A percentile compares a stretch with the other conserved stretches of the same genome.
Evolutionary conservation across 805 yeast genomes (phyloP).

Genomic region (Suhomyces sp.): DNA sequence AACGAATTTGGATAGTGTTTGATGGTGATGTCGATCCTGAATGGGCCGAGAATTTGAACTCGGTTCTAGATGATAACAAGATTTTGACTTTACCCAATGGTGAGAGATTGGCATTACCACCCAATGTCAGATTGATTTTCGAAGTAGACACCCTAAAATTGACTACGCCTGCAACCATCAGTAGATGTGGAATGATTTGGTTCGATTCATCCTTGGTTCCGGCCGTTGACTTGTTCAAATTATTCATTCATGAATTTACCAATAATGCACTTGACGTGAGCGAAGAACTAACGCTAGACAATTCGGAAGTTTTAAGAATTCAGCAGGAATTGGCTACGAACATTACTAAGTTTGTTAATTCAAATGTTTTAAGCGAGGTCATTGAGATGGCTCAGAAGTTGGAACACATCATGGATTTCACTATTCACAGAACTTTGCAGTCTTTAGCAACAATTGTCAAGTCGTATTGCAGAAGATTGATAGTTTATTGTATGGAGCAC

Average conservation of each 20-base stretch:
- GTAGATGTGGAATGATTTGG: slow-evolving; percentile 90
- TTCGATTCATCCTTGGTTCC: slow-evolving; percentile 39
- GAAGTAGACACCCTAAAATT: slow-evolving; percentile 65
- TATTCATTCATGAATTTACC: slow-evolving; percentile 16
- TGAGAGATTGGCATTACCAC: slow-evolving; percentile 70
- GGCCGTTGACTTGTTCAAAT: slow-evolving; percentile 13
- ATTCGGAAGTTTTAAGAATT: slow-evolving; percentile 5
- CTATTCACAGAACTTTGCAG: slow-evolving; percentile 31
- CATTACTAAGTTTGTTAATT: slow-evolving; percentile 1
- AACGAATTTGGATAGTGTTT: slow-evolving; percentile 72
- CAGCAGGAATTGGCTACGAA: slow-evolving; percentile 15
- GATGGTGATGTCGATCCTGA: slow-evolving; percentile 94
- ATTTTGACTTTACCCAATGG: slow-evolving; percentile 84
- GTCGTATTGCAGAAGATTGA: slow-evolving; percentile 28
- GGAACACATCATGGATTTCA: slow-evolving; percentile 53
- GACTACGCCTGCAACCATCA: slow-evolving; percentile 89
- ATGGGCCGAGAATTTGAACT: slow-evolving; percentile 89
- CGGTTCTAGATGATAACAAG: slow-evolving; percentile 86
- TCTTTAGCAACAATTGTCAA: slow-evolving; percentile 41
- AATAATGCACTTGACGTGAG: slow-evolving; percentile 5
- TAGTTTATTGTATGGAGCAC: slow-evolving; percentile 8
- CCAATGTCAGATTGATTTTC: slow-evolving; percentile 63
- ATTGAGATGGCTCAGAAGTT: slow-evolving; percentile 20
- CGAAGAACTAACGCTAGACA: slow-evolving; percentile 6
- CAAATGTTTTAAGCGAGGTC: not conserved